Conservation (phyloP, 306 rosid species). For the Crotalaria pallida region DNA sequence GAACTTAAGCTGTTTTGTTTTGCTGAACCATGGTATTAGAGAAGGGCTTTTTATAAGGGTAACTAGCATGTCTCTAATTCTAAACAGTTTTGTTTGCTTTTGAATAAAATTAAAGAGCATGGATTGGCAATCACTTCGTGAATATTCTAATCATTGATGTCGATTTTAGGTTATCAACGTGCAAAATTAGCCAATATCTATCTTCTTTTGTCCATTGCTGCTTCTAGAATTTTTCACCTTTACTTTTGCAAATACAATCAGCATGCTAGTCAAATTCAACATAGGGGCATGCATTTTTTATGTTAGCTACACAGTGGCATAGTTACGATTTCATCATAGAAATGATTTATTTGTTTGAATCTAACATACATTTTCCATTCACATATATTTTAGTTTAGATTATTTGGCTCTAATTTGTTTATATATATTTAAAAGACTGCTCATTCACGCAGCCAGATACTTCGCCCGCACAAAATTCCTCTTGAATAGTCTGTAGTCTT, state of each 20-base stretch:
- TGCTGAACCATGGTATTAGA: background rate
- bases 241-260: background rate
- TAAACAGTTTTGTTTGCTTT: background rate
- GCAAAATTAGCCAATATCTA: background rate
- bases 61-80: background rate
- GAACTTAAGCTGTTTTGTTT: background rate
- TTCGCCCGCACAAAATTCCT: too few species aligned
- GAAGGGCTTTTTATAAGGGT: slow-evolving; percentile 23
- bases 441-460: too few species aligned
- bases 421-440: too few species aligned
- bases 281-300: background rate
- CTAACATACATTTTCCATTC: too few species aligned
- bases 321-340: background rate
- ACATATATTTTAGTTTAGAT: too few species aligned
- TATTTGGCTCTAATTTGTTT: too few species aligned
- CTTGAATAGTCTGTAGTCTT: too few species aligned
- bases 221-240: background rate
- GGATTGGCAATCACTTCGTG: background rate
- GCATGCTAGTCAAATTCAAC: slow-evolving; percentile 2
- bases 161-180: background rate
- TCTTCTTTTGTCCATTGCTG: background rate
- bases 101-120: background rate
- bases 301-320: background rate
- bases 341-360: background rate
- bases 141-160: background rate